These are phyloP conservation scores for Tricholoma hemisulphureum DNA, from an alignment of 768 basidiomycete genomes.

Conservation along the genomic window DNA sequence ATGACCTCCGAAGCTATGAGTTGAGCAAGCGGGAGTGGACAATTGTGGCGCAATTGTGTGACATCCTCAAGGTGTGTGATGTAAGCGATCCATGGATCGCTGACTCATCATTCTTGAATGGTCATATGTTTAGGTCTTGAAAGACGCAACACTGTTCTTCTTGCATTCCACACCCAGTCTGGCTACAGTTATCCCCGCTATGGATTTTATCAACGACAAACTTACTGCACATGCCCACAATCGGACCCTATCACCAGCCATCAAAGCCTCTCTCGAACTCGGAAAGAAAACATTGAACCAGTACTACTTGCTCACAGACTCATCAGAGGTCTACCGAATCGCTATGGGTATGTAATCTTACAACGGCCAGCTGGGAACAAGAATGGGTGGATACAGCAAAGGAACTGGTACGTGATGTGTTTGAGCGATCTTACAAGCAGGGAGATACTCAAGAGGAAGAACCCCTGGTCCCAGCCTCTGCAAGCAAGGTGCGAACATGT, in stretches of 20 bases:
- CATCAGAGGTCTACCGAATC: no score
- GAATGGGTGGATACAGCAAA: constrained; percentile 24
- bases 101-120: no score
- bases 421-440: constrained; percentile 1
- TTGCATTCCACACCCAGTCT: constrained; percentile 24
- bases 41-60: constrained; percentile 22
- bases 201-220: constrained; percentile 12
- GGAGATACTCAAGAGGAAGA: background rate
- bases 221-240: no score
- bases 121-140: background rate
- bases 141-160: constrained; percentile 25
- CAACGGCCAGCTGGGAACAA: constrained; percentile 20
- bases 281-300: no score
- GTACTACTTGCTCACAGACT: no score
- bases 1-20: no score
- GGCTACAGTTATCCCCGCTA: constrained; percentile 35
- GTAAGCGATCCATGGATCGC: background rate
- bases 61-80: constrained; percentile 26
- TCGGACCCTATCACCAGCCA: background rate
- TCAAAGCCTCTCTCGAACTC: no score
- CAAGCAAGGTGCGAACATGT: constrained; percentile 32
- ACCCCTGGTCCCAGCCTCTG: background rate
- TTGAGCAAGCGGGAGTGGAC: constrained; percentile 27
- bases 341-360: no score
- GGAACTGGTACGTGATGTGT: constrained; percentile 19